Base-by-base conservation (phyloP, 768 basidiomycete genomes). In the Daedalea quercina region DNA sequence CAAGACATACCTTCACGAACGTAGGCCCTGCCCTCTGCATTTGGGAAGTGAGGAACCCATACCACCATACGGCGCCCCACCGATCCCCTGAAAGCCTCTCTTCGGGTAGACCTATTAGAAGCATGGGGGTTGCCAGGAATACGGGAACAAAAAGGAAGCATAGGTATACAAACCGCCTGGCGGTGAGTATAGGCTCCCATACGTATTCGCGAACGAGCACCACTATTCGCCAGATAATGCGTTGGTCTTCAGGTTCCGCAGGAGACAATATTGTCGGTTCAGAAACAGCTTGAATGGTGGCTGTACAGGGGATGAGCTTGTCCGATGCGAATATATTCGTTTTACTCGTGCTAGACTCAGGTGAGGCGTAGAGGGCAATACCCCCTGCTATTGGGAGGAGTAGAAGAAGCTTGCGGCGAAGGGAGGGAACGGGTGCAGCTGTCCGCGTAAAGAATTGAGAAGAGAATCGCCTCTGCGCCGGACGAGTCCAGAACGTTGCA, bases 41-140 rank as follows among this genome's bases (percentile, higher is more conserved):
- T 67, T 85, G 86, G 42, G 69, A 72, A 7, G 93, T 91, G 15
- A 99, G 73, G 48, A 91, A 78, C n/a, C 77, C 80, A 65, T 97
- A 98, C 96, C 96, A 99, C 95, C 93, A 96, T 2, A 94, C 77
- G 1, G 92, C 93, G 34, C 93, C 93, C 91, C 91, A 93, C 60
- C 82, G 78, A 57, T 94, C 92, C 15, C 88, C 87, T 12, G 77
- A 78, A 43, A 81, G 72, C 45, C 70, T 69, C 42, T 72, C 72
- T 50, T 80, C 75, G 19, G 76, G 78, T 31, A 68, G 73, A 19
- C 84, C 88, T 9, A 85, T 70, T 23, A 94, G 73, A 19, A 98
- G 73, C 82, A 97, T 89, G 0, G 95, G 94, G 47, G 82, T 78
- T 2, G 82, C 75, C 44, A 94, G 43, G 48, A 99, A 79, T 54